Evolutionary conservation across 768 basidiomycete species (phyloP), one percentile per base, ranked within the genome.

Genomic region (Russula ochroleuca): DNA sequence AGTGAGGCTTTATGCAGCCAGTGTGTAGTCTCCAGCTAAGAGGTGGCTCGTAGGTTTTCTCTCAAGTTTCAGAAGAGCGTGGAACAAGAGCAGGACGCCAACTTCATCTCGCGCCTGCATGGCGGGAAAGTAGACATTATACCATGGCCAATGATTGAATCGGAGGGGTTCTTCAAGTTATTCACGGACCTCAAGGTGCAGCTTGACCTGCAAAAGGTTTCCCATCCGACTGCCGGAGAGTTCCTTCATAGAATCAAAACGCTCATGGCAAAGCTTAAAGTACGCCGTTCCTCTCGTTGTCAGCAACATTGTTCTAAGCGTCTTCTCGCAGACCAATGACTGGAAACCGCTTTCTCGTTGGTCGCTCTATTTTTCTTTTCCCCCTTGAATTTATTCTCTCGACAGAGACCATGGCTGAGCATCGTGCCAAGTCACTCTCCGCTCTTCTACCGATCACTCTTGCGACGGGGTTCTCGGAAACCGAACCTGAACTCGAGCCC

Each of bases 131-230:
- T 86, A 8, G 77, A 76, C 48, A 86, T 87, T 9, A 77, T 86
- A 19, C 85, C 85, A 5, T 86, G 85, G 85, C 84, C 84, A 0
- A 82, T 86, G 47, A 85, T 86, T 35, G 82, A 83, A 65, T 85
- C 84, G 0, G 77, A 73, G 40, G 79, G 83, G 23, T 86, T 86
- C 69, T 86, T 87, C 63, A 75, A 71, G 3, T 67, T 84, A 25
- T 85, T 86, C 57, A 73, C 75, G 0, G 70, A 72, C 0, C 66
- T 86, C 37, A 83, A 81, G 65, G 73, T 70, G 53, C 73, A 73
- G 1, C 70, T 86, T 5, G 81, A 85, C 63, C 73, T 76, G 43
- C 83, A 85, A 63, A 64, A 68, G 2, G 52, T 80, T 1, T 83
- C 84, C 0, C 83, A 86, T 66, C 72, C 70, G 0, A 75, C 78